phyloP scores from a whole-genome alignment of 768 basidiomycete genomes.

The Amanita exitialis region DNA sequence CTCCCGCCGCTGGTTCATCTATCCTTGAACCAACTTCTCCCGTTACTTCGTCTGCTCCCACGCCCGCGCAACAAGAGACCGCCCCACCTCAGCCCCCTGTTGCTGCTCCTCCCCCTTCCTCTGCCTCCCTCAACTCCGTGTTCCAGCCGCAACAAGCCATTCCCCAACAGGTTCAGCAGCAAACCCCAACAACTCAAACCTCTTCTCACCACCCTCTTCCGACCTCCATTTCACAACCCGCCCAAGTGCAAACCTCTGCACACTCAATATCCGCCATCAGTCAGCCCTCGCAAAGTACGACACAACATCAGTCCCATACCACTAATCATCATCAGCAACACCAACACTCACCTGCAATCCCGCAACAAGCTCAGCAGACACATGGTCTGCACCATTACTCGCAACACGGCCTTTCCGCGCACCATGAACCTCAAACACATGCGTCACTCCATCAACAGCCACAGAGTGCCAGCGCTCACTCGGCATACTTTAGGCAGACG shows the following conservation, averaged over 20 bases:
- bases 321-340: constrained; percentile 26
- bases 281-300: constrained; percentile 29
- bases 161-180: constrained; percentile 22
- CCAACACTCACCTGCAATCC: constrained; percentile 27
- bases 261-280: constrained; percentile 22
- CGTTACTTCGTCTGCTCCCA: constrained; percentile 21
- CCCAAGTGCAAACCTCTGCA: constrained; percentile 18
- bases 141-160: constrained; percentile 37
- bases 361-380: constrained; percentile 34
- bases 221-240: constrained; percentile 30
- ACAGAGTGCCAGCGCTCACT: constrained; percentile 32
- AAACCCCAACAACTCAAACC: constrained; percentile 16
- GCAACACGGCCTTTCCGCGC: constrained; percentile 56
- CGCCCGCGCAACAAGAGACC: constrained; percentile 15
- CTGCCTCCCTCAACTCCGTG: constrained; percentile 28
- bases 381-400: constrained; percentile 43
- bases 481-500: constrained; percentile 61
- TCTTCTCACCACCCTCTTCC: constrained; percentile 23
- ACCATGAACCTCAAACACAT: constrained; percentile 52
- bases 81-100: constrained; percentile 26
- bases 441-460: constrained; percentile 29
- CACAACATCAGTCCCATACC: constrained; percentile 25
- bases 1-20: constrained; percentile 21
- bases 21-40: not conserved
- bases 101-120: constrained; percentile 29